Conservation (phyloP, 805 yeast genomes). For the Candida adriatica region DNA sequence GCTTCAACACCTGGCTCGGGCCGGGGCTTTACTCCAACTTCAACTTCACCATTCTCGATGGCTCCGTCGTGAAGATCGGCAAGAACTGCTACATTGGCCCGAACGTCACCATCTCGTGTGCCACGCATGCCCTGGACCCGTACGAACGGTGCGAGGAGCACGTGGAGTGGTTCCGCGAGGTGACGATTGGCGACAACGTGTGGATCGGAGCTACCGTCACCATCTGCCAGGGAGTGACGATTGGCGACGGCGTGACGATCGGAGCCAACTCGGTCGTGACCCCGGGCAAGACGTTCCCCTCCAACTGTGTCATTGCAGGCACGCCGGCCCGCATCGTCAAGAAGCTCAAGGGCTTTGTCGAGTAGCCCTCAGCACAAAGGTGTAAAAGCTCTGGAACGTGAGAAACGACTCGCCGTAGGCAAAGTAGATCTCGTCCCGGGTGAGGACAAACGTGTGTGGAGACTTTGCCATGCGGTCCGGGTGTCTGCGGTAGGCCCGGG, state of each 20-base stretch:
- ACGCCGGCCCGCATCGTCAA: conserved; percentile 48
- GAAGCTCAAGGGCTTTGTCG: conserved; percentile 17
- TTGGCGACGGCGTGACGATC: conserved; percentile 54
- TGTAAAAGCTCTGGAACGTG: conserved; percentile 20
- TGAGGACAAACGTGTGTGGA: conserved; percentile 10
- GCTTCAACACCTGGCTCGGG: conserved; percentile 53
- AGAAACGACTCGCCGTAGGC: conserved; percentile 10
- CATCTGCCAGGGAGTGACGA: conserved; percentile 57
- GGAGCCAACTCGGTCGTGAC: conserved; percentile 68
- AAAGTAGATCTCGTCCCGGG: conserved; percentile 12
- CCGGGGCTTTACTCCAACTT: conserved; percentile 54
- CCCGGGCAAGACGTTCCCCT: conserved; percentile 40
- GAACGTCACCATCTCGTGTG: conserved; percentile 50
- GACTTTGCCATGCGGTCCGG: conserved; percentile 4
- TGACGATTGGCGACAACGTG: conserved; percentile 54
- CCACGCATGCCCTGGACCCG: conserved; percentile 58
- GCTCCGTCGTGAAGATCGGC: conserved; percentile 55
- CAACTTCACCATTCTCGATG: conserved; percentile 47
- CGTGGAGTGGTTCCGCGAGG: conserved; percentile 48
- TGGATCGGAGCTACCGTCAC: conserved; percentile 58
- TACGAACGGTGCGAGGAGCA: conserved; percentile 27
- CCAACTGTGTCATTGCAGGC: conserved; percentile 53
- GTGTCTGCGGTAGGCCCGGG: conserved; percentile 19
- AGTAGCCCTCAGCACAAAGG: conserved; percentile 5
- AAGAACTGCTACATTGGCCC: conserved; percentile 58